Base-by-base conservation (phyloP, 768 basidiomycete genomes). In the Sistotremastrum niveocremeum region DNA sequence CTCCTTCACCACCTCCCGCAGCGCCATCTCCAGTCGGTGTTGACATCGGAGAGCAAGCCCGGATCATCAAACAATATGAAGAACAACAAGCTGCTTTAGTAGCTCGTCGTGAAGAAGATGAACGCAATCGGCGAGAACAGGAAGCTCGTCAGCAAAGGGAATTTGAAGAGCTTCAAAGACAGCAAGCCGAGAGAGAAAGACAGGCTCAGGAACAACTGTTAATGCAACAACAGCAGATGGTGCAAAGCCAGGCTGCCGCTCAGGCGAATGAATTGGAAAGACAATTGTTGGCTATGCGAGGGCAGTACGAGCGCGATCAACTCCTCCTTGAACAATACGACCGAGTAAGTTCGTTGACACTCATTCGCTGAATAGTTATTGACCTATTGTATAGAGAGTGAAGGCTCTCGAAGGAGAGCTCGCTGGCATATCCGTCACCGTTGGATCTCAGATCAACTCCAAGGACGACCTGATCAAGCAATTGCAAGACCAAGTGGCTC, bases 271-370 rank as follows among this genome's bases (percentile, higher is more conserved):
- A 98, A 49, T 72, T 93, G 39, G 90, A 99, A 62, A 72, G 86
- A 44, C 84, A 98, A 61, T 67, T 98, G 42, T 73, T 98, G 41
- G 87, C 76, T 7, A 85, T 98, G 84, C 71, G 91, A 41, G 91
- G 95, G 0, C 95, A 98, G 60, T 99, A 90, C 59, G 95, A 99
- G 64, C 77, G 95, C 8, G 94, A 99, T 56, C 95, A 99, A 60
- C 83, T 99, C 54, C 78, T 99, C 62, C 70, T 99, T 45, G 94
- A 98, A 62, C 91, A 98, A 56, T 99, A 99, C 57, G 95, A 99
- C 59, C 76, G 84, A 37, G 91, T 94, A 63, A 45, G 82, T 70
- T 5, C 29, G 28, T 46, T 28, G 3, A 53, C 39, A 12, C 37
- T 31, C 20, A 2, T n/a, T 49, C 36, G 39, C 20, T 41, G 36